phyloP scores from a whole-genome alignment of 306 rosid genomes.

The Pyrus bretschneideri region DNA sequence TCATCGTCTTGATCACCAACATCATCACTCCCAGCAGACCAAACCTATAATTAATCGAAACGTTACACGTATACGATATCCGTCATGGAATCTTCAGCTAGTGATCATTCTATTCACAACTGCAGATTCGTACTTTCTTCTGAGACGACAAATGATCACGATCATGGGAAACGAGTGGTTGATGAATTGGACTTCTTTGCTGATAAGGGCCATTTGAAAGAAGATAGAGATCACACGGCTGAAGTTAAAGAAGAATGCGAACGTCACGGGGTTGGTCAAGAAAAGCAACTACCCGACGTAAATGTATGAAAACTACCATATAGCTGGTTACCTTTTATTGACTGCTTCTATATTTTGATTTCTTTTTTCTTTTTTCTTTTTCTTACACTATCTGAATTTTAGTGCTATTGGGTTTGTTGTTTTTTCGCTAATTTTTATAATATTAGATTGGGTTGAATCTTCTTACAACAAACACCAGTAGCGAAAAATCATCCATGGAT shows the following conservation, averaged over 20 bases:
- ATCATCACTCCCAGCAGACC: not conserved
- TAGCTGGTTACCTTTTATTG: not conserved
- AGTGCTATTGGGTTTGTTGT: not conserved
- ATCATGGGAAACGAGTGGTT: slow-evolving; percentile 18
- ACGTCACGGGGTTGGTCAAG: slow-evolving; percentile 4
- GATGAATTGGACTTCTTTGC: slow-evolving; percentile 57
- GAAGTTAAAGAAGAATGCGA: slow-evolving; percentile 13
- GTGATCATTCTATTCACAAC: slow-evolving; percentile 5
- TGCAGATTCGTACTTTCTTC: not conserved
- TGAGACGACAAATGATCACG: not conserved
- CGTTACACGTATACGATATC: not conserved
- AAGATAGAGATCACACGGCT: slow-evolving; percentile 1
- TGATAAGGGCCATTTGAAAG: not conserved
- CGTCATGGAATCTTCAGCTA: slow-evolving; percentile 20
- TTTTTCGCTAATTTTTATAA: not conserved
- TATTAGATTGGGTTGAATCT: slow-evolving; percentile 55
- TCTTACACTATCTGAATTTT: not conserved
- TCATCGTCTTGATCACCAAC: not conserved
- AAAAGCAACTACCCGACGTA: slow-evolving; percentile 19
- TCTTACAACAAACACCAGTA: slow-evolving; percentile 31
- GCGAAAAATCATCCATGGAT: slow-evolving; percentile 26
- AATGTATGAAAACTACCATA: slow-evolving; percentile 19
- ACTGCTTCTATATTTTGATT: not conserved
- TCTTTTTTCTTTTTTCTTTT: not conserved
- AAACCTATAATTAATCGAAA: not conserved